Base-by-base conservation (phyloP, 176 grass and related monocot genomes). In the Lolium multiflorum region DNA sequence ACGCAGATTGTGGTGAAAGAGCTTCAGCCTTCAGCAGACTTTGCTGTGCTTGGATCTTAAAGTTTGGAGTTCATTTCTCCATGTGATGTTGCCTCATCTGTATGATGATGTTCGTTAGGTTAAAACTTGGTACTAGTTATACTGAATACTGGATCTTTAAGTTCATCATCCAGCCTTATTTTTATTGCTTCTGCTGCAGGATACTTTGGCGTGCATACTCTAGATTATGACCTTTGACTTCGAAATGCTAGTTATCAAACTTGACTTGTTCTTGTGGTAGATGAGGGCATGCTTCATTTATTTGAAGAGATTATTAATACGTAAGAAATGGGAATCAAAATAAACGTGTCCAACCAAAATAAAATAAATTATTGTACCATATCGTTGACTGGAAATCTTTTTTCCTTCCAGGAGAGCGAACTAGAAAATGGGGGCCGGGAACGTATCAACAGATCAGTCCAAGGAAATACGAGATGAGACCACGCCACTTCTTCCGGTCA, bases 401-500 rank as follows among this genome's bases (percentile, higher is more conserved):
- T 44, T 48, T 2, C 7, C 38, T 75, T 84, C 6, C 84, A 90
- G 84, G 56, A 79, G 16, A 71, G 44, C 9, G 22, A 73, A 25
- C 52, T 0, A 44, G 16, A 16, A 74, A 84, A 90, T 91, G 89
- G 76, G 67, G 18, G 58, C 68, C 0, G 50, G 58, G 31, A 74
- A 21, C 2, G 59, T 26, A 68, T 87, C 74, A 0, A 22, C 57
- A 9, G 55, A 57, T 6, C 46, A 47, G 1, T 14, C 50, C 10
- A 75, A 62, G 71, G 90, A 88, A 87, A 83, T 88, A 83, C 43
- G 56, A 89, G 90, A 90, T 84, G 93, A 82, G 70, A 90, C 74
- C 14, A 46, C 57, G 0, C 96, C 91, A n/a, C 90, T 98, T 74
- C 88, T 98, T 50, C 93, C 91, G 0, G 72, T 82, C 74, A 86